Evolutionary conservation across 2,329 filamentous ascomycete genomes (phyloP).

Genomic region (Colletotrichum simmondsii): DNA sequence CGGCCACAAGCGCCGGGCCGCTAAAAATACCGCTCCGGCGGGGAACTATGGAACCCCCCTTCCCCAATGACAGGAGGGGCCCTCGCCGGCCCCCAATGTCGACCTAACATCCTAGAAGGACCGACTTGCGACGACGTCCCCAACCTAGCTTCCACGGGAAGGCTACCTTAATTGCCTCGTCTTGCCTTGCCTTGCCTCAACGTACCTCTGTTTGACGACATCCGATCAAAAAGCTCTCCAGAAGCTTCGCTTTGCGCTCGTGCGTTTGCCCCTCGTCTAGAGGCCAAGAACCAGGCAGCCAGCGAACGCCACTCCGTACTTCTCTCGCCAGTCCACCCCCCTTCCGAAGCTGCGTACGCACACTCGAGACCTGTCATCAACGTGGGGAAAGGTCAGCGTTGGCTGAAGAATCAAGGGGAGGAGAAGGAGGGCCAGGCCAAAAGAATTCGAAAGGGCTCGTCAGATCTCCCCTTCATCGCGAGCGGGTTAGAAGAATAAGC

Average conservation of each 20-base stretch:
- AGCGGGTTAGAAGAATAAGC: neutral
- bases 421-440: neutral
- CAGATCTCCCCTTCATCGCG: neutral
- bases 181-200: neutral
- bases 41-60: conserved; percentile 13
- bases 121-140: neutral
- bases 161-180: neutral
- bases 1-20: conserved; percentile 30
- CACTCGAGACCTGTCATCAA: neutral
- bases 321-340: neutral
- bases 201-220: neutral
- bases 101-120: neutral
- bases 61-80: neutral
- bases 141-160: neutral
- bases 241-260: neutral
- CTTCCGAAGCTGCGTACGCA: neutral
- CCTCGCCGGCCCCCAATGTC: conserved; percentile 15
- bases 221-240: neutral
- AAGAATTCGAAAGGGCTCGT: neutral
- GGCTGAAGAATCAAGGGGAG: conserved; percentile 3
- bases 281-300: conserved; percentile 8
- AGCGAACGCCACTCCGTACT: neutral
- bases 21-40: conserved; percentile 32
- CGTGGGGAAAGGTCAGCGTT: neutral
- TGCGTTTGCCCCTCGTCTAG: neutral